phyloP scores from a whole-genome alignment of 1,284 basidiomycete genomes.

The Peniophora sp. region DNA sequence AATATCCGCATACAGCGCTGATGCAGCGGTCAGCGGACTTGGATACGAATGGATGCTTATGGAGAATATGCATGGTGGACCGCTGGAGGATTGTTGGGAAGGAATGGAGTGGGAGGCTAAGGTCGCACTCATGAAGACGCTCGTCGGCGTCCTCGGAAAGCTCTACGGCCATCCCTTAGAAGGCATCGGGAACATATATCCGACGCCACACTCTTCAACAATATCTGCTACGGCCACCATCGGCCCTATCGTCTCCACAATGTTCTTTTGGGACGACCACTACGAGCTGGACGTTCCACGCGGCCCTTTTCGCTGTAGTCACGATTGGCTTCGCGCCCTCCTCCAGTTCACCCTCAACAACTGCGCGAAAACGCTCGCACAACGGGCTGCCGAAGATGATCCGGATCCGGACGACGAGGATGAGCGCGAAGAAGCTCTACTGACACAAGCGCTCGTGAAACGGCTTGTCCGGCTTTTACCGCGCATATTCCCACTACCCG shows the following conservation, averaged over 20 bases:
- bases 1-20: not conserved
- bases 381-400: too few species aligned
- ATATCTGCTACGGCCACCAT: not conserved
- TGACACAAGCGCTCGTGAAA: not conserved
- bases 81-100: not conserved
- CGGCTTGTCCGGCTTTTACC: not conserved
- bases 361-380: not conserved
- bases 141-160: conserved; percentile 1
- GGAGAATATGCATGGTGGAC: conserved; percentile 2
- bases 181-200: conserved; percentile 1
- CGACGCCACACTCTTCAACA: not conserved
- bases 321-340: conserved; percentile 2
- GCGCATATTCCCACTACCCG: not conserved
- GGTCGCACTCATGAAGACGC: not conserved
- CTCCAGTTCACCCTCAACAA: conserved; percentile 2
- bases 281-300: conserved; percentile 3
- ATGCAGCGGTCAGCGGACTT: not conserved
- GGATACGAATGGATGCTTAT: conserved; percentile 4
- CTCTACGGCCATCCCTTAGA: conserved; percentile 1
- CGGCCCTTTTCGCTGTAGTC: conserved; percentile 1
- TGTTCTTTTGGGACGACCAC: conserved; percentile 5
- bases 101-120: conserved; percentile 1
- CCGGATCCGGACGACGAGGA: conserved; percentile 1
- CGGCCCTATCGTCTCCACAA: conserved; percentile 3
- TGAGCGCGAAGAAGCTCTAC: conserved; percentile 2